Evolutionary conservation across 116 monocot species (phyloP), one percentile per base, ranked within the genome.

Genomic region (Phalaenopsis hybrid): DNA sequence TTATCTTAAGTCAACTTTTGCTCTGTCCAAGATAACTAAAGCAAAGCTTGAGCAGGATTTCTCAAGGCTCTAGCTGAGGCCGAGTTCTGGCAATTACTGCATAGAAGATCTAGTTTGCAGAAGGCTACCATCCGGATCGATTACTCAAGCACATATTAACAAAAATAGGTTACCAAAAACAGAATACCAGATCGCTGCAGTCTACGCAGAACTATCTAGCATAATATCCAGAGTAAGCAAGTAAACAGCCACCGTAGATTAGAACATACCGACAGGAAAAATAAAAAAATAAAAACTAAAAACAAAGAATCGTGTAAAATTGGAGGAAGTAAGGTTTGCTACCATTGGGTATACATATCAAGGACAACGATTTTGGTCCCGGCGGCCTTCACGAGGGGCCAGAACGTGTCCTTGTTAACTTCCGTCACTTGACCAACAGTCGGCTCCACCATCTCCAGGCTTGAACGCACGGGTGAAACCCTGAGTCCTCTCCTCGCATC

Each of bases 321-420:
- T 31, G 43, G 79, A 78, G 28, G 68, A 43, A n/a, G 67, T 50
- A 44, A 57, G 13, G n/a, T n/a, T 21, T 37, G 72, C 31, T 96
- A 96, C 96, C 94, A 96, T 85, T 94, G 92, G 34, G 96, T 96
- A 87, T 96, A 96, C 96, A 96, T 96, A 81, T 96, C 96, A 31
- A 96, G 87, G 44, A 96, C 94, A 46, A 96, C 96, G 52, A 96
- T 34, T 88, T 91, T 94, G 44, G 84, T 63, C 6, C 75, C 91
- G 25, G 94, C 90, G 52, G 90, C 89, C 57, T 92, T 79, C 21
- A 96, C 96, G 55, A 91, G 82, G 31, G 96, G 94, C 96, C 96
- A 96, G 86, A 96, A 96, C 5, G 89, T 96, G 44, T 96, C 96
- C 87, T 96, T 92, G 75, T 79, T 74, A 72, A 96, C 94, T 78